A percentile compares a stretch with the other conserved stretches of the same genome.
Conservation (phyloP, 2,329 filamentous ascomycete species). For the Cercospora berteroae region DNA sequence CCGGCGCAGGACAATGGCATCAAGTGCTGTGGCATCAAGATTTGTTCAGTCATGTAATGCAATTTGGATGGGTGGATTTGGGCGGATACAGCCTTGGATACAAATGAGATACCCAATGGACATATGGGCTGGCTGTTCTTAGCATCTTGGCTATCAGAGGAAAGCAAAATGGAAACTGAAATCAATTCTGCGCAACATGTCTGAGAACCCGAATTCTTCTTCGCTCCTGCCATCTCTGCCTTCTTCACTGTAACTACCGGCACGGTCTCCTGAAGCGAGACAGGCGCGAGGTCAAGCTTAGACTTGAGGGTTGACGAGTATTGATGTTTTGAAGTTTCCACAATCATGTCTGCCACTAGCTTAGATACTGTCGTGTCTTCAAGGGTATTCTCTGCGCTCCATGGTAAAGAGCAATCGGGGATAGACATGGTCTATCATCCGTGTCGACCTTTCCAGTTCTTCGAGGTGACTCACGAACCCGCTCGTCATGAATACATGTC, state of each 20-base stretch:
- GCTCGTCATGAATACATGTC: conserved; percentile 49
- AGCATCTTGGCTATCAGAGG: neutral
- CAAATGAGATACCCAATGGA: neutral
- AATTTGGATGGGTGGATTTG: neutral
- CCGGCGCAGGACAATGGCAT: conserved; percentile 31
- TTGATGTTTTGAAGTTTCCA: neutral
- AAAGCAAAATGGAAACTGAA: neutral
- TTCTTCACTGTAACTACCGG: no score
- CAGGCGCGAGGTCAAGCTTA: neutral
- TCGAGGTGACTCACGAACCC: neutral
- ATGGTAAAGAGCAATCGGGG: neutral
- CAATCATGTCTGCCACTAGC: neutral
- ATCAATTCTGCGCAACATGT: neutral
- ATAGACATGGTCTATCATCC: neutral
- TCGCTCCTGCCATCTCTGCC: neutral
- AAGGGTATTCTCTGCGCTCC: neutral
- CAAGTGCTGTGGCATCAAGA: conserved; percentile 37
- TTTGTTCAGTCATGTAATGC: conserved; percentile 38
- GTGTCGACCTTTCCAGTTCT: neutral
- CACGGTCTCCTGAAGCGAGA: neutral
- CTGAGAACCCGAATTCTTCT: neutral
- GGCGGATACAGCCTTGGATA: neutral
- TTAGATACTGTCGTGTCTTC: neutral
- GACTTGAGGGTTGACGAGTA: no score
- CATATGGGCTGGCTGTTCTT: neutral